Evolutionary conservation across 2,329 filamentous ascomycete genomes (phyloP), one percentile per base, ranked within the genome.

Genomic region (Seiridium unicorne): DNA sequence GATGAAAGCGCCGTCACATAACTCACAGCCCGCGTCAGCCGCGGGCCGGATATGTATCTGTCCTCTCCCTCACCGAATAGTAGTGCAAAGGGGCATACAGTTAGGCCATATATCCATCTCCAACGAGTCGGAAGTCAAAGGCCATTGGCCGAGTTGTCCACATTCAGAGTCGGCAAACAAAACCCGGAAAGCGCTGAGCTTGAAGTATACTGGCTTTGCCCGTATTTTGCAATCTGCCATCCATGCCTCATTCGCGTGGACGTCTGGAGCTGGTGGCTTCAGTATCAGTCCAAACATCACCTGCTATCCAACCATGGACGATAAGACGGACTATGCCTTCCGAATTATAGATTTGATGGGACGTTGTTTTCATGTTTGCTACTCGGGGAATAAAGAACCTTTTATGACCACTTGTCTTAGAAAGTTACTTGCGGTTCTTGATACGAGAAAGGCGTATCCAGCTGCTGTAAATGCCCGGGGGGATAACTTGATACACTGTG

Each of bases 61-160:
- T 18, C 35, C n/a, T 53, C 60, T 44, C 13, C 31, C 56, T 38
- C 11, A 51, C 18, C 56, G 36, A 34, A 42, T 3, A 34, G 42
- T n/a, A 13, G 13, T 10, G 9, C 5, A 8, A n/a, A 46, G 8
- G 3, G 13, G 5, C 2, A 46, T 56, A 32, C 51, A 34, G n/a
- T 18, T 46, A 18, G 60, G 60, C 36, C 38, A 56, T n/a, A 11
- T 51, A 11, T 46, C 47, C n/a, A 1, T 61, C 10, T 56, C 60
- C 32, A n/a, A 34, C 3, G 18, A 55, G 8, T 38, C 3, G 9
- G 56, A 59, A 34, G 53, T 9, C 10, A 51, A 40, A 4, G 42
- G 51, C 5, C 60, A 61, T 51, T 61, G 60, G 56, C 51, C 60
- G 18, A 35, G 38, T 40, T 61, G 60, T 13, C 56, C 60, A 26